phyloP scores from a whole-genome alignment of 2,329 filamentous ascomycete species.

The Phoma sp. region DNA sequence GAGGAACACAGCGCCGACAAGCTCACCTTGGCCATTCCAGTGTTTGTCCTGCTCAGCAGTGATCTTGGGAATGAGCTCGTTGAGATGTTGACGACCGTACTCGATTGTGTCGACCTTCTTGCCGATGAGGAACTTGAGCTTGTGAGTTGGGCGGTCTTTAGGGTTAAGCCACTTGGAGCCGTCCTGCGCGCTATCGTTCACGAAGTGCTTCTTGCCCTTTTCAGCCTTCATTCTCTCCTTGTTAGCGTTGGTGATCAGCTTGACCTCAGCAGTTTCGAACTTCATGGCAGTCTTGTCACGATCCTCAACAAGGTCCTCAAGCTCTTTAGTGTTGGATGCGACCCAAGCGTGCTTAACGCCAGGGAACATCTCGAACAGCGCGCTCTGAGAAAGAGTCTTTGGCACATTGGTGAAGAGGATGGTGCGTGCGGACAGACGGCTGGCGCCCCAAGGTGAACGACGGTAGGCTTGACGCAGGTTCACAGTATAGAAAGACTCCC shows the following conservation, averaged over 20 bases:
- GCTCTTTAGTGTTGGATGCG: slow-evolving; percentile 53
- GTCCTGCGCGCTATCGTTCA: slow-evolving; percentile 49
- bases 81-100: slow-evolving; percentile 77
- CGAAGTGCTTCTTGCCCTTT: slow-evolving; percentile 55
- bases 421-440: slow-evolving; percentile 54
- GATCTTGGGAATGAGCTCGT: slow-evolving; percentile 73
- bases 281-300: slow-evolving; percentile 51
- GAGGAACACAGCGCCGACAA: slow-evolving; percentile 81
- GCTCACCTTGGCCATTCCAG: slow-evolving; percentile 68
- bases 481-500: slow-evolving; percentile 56
- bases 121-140: slow-evolving; percentile 50
- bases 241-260: slow-evolving; percentile 62
- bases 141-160: slow-evolving; percentile 50
- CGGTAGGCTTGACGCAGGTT: slow-evolving; percentile 57
- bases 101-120: slow-evolving; percentile 74
- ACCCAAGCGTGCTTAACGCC: slow-evolving; percentile 55
- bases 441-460: slow-evolving; percentile 51
- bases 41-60: slow-evolving; percentile 71
- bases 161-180: slow-evolving; percentile 51
- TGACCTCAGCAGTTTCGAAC: slow-evolving; percentile 54
- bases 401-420: slow-evolving; percentile 57
- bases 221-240: slow-evolving; percentile 69
- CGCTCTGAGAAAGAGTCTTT: slow-evolving; percentile 47
- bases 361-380: slow-evolving; percentile 48
- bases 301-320: slow-evolving; percentile 53